Evolutionary conservation across 140 eudicot genomes (phyloP), one percentile per base, ranked within the genome.

Genomic region (Flaveria floridana): DNA sequence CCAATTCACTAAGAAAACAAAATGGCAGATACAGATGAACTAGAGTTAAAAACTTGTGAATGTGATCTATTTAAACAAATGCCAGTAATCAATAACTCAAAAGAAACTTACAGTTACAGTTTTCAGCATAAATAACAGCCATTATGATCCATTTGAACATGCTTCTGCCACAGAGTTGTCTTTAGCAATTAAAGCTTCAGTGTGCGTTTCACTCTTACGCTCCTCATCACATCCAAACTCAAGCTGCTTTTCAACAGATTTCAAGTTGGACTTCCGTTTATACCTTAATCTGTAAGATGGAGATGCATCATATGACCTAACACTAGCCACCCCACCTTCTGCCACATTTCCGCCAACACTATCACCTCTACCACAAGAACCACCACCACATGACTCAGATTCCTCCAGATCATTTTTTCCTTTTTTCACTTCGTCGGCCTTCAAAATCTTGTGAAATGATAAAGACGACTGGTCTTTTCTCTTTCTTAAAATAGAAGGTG

Each of bases 211-310:
- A 62, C 59, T 75, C 67, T 71, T 82, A 55, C 69, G 42, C 82
- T 84, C 92, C 68, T 77, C 75, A 76, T 72, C 84, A 11, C 67
- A 63, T 81, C 90, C 72, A 76, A 90, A 93, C 81, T 93, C 89
- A 12, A 93, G 94, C 72, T 93, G 96, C 83, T 88, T 93, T 79
- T 93, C 98, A 34, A 93, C 86, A 26, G 89, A 86, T 81, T 88
- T 93, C 21, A 59, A 30, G 42, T 57, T 61, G 18, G 91, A 84
- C 57, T 85, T 93, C 48, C 98, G 82, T 66, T 83, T 90, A 56
- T 87, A 83, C 71, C 82, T 86, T 63, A 90, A 78, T 61, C 97
- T 74, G 18, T 93, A 93, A 6, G 96, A 96, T 0, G 98, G 98
- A 71, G 98, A 93, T 23, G 86, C 86, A 86, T 88, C 85, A 47